These are phyloP conservation scores for Ceratocystis ficicola DNA, from an alignment of 2,329 filamentous ascomycete species.

Conservation along the genomic window DNA sequence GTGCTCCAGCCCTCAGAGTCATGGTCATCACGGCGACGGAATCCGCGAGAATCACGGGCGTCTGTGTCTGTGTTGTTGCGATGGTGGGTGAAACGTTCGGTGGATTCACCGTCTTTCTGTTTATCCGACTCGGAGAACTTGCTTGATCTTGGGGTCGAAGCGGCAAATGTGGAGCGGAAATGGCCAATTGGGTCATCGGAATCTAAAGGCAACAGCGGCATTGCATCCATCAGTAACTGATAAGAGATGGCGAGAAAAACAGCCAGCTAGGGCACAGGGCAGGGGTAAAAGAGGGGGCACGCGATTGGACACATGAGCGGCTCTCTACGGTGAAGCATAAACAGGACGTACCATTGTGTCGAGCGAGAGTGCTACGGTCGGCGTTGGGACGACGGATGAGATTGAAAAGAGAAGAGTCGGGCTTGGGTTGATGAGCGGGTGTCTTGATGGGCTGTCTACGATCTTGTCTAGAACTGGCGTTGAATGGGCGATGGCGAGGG, in stretches of 20 bases:
- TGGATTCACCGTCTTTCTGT: slow-evolving; percentile 38
- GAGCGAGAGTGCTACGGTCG: slow-evolving; percentile 15
- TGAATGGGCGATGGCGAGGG: background rate
- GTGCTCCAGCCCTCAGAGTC: slow-evolving; percentile 64
- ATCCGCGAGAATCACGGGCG: slow-evolving; percentile 31
- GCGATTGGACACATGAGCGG: too few species aligned
- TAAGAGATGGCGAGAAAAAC: background rate
- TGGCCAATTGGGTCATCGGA: slow-evolving; percentile 20
- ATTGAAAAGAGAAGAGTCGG: slow-evolving; percentile 24
- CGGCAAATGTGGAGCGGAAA: slow-evolving; percentile 22
- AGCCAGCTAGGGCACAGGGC: background rate
- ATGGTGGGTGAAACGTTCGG: slow-evolving; percentile 44
- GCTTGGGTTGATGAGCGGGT: slow-evolving; percentile 20
- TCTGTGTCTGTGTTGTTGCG: slow-evolving; percentile 39
- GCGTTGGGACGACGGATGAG: slow-evolving; percentile 11
- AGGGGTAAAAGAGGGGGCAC: background rate
- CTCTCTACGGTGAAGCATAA: too few species aligned
- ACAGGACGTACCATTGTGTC: slow-evolving; percentile 10
- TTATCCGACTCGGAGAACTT: slow-evolving; percentile 17
- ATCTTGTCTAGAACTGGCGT: slow-evolving; percentile 12
- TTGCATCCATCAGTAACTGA: background rate
- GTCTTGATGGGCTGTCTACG: slow-evolving; percentile 19
- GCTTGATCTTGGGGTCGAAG: slow-evolving; percentile 8
- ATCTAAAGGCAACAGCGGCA: background rate
- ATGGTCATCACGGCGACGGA: slow-evolving; percentile 45